Evolutionary conservation across 2,329 filamentous ascomycete species (phyloP), one percentile per base, ranked within the genome.

Genomic region (Ophiostoma novo-ulmi): DNA sequence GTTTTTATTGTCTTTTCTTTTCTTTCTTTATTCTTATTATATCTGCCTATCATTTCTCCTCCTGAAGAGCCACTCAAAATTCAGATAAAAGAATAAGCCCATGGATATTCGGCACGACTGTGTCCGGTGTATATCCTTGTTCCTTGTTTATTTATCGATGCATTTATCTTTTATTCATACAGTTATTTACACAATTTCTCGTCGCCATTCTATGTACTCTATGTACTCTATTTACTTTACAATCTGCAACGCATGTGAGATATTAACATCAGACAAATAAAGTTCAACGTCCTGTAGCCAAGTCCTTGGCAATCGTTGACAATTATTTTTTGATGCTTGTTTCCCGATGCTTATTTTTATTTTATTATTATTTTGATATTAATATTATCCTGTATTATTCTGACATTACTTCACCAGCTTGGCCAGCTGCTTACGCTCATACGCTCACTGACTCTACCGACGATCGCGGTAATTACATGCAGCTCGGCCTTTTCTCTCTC

Each of bases 241-340:
- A 26, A 1, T 35, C 58, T 35, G 22, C 58, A 63, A 63, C 26
- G 13, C 58, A 63, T 63, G 58, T 35, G n/a, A 31, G 26, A 35
- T 63, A 13, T 35, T 6, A 63, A 63, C 58, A 63, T 63, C 58
- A 63, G 58, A 52, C 44, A 44, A 44, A 58, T 26, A 58, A 22
- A 26, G 58, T 35, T 35, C 58, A 35, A 63, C 58, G 58, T 63
- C 58, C 26, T 63, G 26, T 35, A 63, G 58, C 26, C 58, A 63
- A 63, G 26, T 20, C 26, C 58, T 63, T 63, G 58, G 58, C 58
- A 22, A 48, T 48, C 44, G 17, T 48, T 17, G 17, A 17, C 14
- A 20, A 13, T 26, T 26, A 8, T 26, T 22, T 13, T 13, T 58
- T 5, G n/a, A 20, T 22, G 5, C 17, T 26, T 22, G 10, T 58